Base-by-base conservation (phyloP, 2,329 filamentous ascomycete species). In the Hirsutella minnesotensis region DNA sequence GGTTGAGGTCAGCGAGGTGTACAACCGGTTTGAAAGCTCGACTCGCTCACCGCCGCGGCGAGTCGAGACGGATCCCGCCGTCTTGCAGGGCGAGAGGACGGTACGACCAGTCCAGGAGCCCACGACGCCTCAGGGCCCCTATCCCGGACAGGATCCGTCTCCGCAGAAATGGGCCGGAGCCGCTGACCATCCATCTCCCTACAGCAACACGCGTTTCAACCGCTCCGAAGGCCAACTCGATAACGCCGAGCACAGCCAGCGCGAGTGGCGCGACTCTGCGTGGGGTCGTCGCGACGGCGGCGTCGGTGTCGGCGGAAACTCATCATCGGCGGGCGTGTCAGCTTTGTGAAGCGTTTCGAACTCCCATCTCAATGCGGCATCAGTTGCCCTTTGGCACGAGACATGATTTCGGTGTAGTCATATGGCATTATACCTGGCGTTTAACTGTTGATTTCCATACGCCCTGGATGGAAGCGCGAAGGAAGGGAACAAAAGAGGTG, bases 51-150 rank as follows among this genome's bases (percentile, higher is more conserved):
- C 69, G 46, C 78, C 67, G 56, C 67, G 73, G 42, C 65, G 83
- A 44, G 86, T 95, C 41, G 89, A 95, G 57, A 86, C 83, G n/a
- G 90, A 96, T 57, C 86, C 85, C 5, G 76, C 84, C 19, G 75
- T 85, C 5, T 87, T 83, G 80, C 82, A 87, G 54, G 83, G 86
- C 57, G 88, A 94, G 61, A 82, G 79, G 50, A 88, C 84, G 39
- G 87, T 90, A 34, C 79, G 88, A 39, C 84, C 89, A 45, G 78
- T 94, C 29, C 75, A 79, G 52, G 77, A 81, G 15, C 68, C 73
- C n/a, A 59, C 66, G 12, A 51, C 62, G 39, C 64, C 68, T 9
- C 64, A 62, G 42, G 56, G 56, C 38, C 59, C 59, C 29, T 58
- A 53, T 21, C 43, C 51, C 13, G 55, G 53, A 30, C 68, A 69